phyloP scores from a whole-genome alignment of 305 asterid species.

The Fraxinus albicans region DNA sequence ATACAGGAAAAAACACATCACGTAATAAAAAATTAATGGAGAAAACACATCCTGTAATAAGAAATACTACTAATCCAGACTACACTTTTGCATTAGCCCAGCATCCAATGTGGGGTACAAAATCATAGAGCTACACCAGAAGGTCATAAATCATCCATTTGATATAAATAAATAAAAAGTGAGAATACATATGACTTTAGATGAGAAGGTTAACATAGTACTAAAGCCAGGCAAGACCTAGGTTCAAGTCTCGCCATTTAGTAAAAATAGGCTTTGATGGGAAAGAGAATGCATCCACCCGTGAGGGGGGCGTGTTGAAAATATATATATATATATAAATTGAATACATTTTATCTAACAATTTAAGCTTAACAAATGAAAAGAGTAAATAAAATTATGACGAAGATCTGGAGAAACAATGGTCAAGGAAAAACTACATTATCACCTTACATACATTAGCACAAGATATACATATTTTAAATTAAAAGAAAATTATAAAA shows the following conservation, averaged over 20 bases:
- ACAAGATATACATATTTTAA: background rate
- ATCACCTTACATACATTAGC: conserved; percentile 26
- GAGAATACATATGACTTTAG: background rate
- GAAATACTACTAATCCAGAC: background rate
- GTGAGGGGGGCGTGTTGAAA: background rate
- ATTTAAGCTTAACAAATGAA: conserved; percentile 1
- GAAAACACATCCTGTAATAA: background rate
- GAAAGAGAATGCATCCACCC: background rate
- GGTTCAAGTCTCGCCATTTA: background rate
- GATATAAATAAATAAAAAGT: background rate
- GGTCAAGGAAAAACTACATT: background rate
- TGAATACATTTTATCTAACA: too few relatives aligned
- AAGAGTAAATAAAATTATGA: conserved; percentile 8
- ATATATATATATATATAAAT: background rate
- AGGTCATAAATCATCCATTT: background rate
- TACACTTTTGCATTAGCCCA: background rate
- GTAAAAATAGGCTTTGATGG: background rate
- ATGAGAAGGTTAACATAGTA: background rate
- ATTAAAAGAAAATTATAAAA: background rate
- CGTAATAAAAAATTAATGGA: background rate
- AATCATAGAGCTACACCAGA: background rate
- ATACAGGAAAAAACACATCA: background rate
- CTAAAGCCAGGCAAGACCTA: background rate
- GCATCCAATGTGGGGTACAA: background rate
- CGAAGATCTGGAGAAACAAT: conserved; percentile 17